Conservation (phyloP, 495 filamentous ascomycete species). For the Durotheca rogersii region DNA sequence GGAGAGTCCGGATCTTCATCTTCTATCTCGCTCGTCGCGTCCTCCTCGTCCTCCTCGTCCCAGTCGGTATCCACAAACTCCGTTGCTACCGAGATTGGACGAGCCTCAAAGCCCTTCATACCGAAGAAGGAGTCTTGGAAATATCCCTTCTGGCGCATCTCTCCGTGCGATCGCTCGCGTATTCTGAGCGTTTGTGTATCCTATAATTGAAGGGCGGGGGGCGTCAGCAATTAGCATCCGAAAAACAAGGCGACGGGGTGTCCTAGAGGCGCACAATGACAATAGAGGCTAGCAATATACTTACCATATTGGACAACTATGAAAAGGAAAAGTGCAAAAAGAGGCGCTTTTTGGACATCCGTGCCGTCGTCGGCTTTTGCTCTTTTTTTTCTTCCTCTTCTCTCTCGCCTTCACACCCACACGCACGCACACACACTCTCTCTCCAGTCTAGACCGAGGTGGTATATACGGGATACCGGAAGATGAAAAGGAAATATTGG, state of each 20-base stretch:
- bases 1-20: slow-evolving; percentile 63
- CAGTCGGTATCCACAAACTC: slow-evolving; percentile 76
- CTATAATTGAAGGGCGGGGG: slow-evolving; percentile 18
- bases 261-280: no score
- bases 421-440: no score
- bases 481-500: slow-evolving; percentile 38
- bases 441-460: slow-evolving; percentile 23
- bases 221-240: slow-evolving; percentile 11
- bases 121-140: slow-evolving; percentile 51
- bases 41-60: slow-evolving; percentile 56
- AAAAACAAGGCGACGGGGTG: slow-evolving; percentile 1
- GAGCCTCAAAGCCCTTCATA: slow-evolving; percentile 41
- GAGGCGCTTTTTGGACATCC: slow-evolving; percentile 28
- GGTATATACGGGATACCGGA: slow-evolving; percentile 36
- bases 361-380: slow-evolving; percentile 43
- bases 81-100: slow-evolving; percentile 64
- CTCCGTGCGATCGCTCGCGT: slow-evolving; percentile 38
- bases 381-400: slow-evolving; percentile 27
- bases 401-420: no score
- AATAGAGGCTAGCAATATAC: slow-evolving; percentile 15
- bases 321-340: slow-evolving; percentile 21
- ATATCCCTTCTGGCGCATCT: slow-evolving; percentile 52
- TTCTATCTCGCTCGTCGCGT: slow-evolving; percentile 52
- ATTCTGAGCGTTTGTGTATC: slow-evolving; percentile 30
- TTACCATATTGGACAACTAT: slow-evolving; percentile 36